phyloP scores from a whole-genome alignment of 2,329 filamentous ascomycete species.

The Neonectria neomacrospora region DNA sequence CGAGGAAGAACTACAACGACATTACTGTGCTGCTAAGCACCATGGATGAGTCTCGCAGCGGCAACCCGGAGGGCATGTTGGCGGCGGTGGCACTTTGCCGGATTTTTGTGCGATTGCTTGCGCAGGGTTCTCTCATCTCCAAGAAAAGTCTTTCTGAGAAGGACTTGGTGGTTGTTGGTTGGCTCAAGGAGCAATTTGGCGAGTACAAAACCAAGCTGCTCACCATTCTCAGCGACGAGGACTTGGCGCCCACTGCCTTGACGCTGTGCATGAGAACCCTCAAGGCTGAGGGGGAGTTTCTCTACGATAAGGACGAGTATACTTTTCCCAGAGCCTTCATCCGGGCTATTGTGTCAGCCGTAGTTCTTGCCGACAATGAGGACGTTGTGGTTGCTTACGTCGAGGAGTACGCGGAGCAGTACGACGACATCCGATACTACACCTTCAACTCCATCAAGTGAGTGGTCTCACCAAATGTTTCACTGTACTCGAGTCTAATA shows the following conservation, averaged over 20 bases:
- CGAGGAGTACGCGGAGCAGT: constrained; percentile 80
- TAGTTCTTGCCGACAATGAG: constrained; percentile 69
- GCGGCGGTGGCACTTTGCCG: constrained; percentile 86
- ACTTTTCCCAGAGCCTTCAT: constrained; percentile 78
- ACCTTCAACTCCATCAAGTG: constrained; percentile 81
- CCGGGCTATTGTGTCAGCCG: constrained; percentile 67
- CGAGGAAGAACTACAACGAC: constrained; percentile 91
- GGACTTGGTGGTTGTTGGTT: constrained; percentile 77
- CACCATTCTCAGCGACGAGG: constrained; percentile 69
- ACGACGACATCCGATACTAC: constrained; percentile 86
- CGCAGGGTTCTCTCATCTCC: constrained; percentile 75
- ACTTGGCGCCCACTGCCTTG: constrained; percentile 75
- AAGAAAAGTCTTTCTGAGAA: constrained; percentile 75
- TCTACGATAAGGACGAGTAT: constrained; percentile 70
- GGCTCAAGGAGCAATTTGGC: constrained; percentile 79
- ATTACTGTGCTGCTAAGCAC: constrained; percentile 76
- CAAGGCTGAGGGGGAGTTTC: constrained; percentile 78
- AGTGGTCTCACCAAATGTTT: constrained; percentile 50
- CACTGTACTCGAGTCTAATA: background rate
- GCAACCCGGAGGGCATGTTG: constrained; percentile 67
- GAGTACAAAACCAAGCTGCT: constrained; percentile 76
- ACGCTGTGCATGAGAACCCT: constrained; percentile 85
- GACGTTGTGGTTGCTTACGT: constrained; percentile 77
- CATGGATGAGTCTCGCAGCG: constrained; percentile 59
- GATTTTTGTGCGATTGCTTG: constrained; percentile 84